Conservation (phyloP, 78 protist genomes). For the Dictyostelium purpureum region DNA sequence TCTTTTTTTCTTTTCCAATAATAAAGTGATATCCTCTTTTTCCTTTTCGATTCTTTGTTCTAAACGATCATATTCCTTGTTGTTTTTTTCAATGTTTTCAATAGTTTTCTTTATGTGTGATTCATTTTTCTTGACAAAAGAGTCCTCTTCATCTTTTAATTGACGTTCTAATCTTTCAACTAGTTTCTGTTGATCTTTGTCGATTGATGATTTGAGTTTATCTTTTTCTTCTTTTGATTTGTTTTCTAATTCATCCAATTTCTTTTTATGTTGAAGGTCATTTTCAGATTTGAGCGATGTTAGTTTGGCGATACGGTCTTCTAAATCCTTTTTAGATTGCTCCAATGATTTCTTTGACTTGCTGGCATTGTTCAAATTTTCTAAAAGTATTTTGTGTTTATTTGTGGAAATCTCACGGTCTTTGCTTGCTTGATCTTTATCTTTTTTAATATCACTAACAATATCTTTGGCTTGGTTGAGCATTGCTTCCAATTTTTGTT, state of each 20-base stretch:
- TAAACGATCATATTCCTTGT: slow-evolving; percentile 2
- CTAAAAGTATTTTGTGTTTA: slow-evolving; percentile 22
- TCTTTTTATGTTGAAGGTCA: slow-evolving; percentile 9
- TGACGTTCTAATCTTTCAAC: slow-evolving; percentile 9
- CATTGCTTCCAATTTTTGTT: slow-evolving; percentile 16
- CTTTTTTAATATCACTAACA: slow-evolving; percentile 24
- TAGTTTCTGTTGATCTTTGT: slow-evolving; percentile 5
- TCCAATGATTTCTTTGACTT: slow-evolving; percentile 25
- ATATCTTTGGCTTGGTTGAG: slow-evolving; percentile 7
- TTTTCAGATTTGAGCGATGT: not conserved
- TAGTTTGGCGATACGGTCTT: slow-evolving; percentile 11
- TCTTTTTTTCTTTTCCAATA: slow-evolving; percentile 43
- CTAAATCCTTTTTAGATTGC: slow-evolving; percentile 21
- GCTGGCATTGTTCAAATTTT: not conserved
- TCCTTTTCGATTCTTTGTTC: not conserved
- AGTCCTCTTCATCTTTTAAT: slow-evolving; percentile 7
- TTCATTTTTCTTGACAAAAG: slow-evolving; percentile 13
- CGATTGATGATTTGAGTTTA: not conserved
- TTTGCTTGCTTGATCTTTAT: slow-evolving; percentile 18
- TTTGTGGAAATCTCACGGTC: slow-evolving; percentile 22
- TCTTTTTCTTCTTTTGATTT: not conserved
- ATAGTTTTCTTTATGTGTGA: not conserved
- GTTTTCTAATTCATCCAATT: not conserved
- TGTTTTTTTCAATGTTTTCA: not conserved
- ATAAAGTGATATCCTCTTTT: not conserved